Evolutionary conservation across 352 stramenopile genomes (phyloP).

Genomic region (Phytophthora crassamura): DNA sequence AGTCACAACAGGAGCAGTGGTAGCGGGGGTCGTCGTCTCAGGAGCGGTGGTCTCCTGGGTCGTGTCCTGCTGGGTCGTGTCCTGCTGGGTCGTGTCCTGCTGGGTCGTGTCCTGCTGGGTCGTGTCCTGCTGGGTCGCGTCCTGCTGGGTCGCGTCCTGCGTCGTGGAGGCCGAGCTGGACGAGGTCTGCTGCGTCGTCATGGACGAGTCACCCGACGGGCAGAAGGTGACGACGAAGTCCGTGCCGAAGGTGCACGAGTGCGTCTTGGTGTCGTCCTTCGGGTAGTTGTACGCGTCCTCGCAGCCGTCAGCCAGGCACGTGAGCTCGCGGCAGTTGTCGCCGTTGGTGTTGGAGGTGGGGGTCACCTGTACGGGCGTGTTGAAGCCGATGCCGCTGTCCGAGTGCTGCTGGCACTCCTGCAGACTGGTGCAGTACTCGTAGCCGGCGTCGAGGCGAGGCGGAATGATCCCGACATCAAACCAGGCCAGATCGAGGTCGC

Average conservation of each 20-base stretch:
- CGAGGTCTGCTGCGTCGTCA: constrained; percentile 25
- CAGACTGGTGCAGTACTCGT: constrained; percentile 68
- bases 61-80: constrained; percentile 18
- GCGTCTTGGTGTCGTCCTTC: constrained; percentile 77
- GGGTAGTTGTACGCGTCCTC: constrained; percentile 75
- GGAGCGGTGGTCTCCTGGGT: constrained; percentile 17
- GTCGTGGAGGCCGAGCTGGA: constrained; percentile 14
- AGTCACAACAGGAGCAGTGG: constrained; percentile 6
- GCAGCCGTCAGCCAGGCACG: constrained; percentile 62
- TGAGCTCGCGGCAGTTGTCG: constrained; percentile 63
- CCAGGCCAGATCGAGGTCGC: constrained; percentile 61
- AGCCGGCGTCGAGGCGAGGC: constrained; percentile 50
- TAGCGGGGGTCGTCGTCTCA: constrained; percentile 16
- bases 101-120: no score
- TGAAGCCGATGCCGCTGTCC: constrained; percentile 63
- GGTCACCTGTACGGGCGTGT: constrained; percentile 66
- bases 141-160: no score
- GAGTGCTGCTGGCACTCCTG: constrained; percentile 74
- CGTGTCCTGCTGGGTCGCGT: no score
- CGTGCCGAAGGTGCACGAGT: constrained; percentile 64
- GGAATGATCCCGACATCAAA: constrained; percentile 81
- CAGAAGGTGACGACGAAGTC: constrained; percentile 80
- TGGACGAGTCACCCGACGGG: constrained; percentile 34
- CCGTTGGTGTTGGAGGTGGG: constrained; percentile 65
- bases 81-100: constrained; percentile 15